Evolutionary conservation across 2,329 filamentous ascomycete species (phyloP).

Genomic region (Sarocladium strictum): DNA sequence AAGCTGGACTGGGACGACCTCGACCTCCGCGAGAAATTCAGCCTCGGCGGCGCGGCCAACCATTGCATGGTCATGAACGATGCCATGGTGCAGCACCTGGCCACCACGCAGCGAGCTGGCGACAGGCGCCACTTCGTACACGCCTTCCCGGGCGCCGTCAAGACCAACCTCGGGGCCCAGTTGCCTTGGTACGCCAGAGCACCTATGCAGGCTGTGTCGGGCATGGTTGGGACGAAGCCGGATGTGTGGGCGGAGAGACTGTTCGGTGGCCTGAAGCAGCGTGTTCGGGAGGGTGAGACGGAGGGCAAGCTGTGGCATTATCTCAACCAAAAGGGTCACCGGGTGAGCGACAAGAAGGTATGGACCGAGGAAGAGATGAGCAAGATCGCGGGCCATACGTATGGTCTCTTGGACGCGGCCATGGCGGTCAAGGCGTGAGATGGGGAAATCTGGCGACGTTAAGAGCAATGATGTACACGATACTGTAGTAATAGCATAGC

Average conservation of each 20-base stretch:
- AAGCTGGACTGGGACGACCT: conserved; percentile 33
- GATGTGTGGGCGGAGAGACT: conserved; percentile 23
- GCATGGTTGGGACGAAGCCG: conserved; percentile 18
- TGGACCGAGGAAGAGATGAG: conserved; percentile 23
- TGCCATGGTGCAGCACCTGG: conserved; percentile 28
- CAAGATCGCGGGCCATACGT: conserved; percentile 25
- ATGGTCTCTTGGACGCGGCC: conserved; percentile 20
- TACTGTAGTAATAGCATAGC: background rate
- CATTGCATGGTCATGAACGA: conserved; percentile 35
- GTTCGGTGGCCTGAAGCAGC: conserved; percentile 17
- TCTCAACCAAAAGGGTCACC: conserved; percentile 22
- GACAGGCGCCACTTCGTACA: conserved; percentile 30
- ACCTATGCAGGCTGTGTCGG: conserved; percentile 9
- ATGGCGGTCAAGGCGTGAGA: background rate
- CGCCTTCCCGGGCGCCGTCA: conserved; percentile 32
- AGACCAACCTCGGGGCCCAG: conserved; percentile 20
- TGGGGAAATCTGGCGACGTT: background rate
- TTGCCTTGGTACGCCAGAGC: conserved; percentile 26
- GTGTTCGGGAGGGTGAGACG: conserved; percentile 12
- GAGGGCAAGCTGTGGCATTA: conserved; percentile 20
- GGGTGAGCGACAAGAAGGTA: conserved; percentile 18
- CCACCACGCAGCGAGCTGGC: conserved; percentile 17
- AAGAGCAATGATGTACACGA: background rate
- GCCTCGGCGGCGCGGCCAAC: conserved; percentile 24
- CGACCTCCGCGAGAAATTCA: conserved; percentile 29